Evolutionary conservation across 2,329 filamentous ascomycete genomes (phyloP), one percentile per base, ranked within the genome.

Genomic region (Aspergillus floridensis): DNA sequence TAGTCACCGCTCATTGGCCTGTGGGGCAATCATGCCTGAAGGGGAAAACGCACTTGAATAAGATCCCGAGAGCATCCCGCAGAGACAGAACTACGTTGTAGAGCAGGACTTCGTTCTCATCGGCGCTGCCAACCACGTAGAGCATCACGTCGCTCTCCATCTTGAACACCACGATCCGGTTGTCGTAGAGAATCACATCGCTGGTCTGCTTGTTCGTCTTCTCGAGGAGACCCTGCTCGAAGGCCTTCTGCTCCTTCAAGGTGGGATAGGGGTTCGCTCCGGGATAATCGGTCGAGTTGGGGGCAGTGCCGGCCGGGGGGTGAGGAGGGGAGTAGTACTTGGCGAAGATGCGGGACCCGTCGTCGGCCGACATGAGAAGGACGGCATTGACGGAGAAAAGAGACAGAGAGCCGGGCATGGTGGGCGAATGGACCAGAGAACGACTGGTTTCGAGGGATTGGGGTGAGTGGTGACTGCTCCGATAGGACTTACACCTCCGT

Each of bases 151-250:
- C 95, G 68, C 91, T 92, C 82, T 99, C 95, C 81, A 90, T 90
- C 86, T 99, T 99, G 84, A 97, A 99, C 55, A 98, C 88, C 57
- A 98, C 92, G 62, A 99, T 89, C 70, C 92, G 87, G 80, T 96
- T 96, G 79, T 99, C 95, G 80, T 97, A 98, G 58, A 99, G 86
- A 68, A 99, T 96, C 70, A 99, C 95, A 80, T 98, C 95, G 69
- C 90, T 92, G 14, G 87, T 93, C 80, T 96, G 92, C 83, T 98
- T 99, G 67, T 90, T 89, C 16, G 95, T 98, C 84, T 99, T 98
- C 72, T 96, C 89, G 61, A 97, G 81, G 44, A 99, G 85, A 5
- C 93, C 95, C 81, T 97, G 97, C 79, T 99, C 95, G 72, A 99
- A 99, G 2, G 90, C 85, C 77, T 96, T 96, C 80, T 99, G 95